A percentile compares a stretch with the other conserved stretches of the same genome.
These are phyloP conservation scores for Penstemon davidsonii DNA, from an alignment of 257 asterid genomes.

Conservation along the genomic window DNA sequence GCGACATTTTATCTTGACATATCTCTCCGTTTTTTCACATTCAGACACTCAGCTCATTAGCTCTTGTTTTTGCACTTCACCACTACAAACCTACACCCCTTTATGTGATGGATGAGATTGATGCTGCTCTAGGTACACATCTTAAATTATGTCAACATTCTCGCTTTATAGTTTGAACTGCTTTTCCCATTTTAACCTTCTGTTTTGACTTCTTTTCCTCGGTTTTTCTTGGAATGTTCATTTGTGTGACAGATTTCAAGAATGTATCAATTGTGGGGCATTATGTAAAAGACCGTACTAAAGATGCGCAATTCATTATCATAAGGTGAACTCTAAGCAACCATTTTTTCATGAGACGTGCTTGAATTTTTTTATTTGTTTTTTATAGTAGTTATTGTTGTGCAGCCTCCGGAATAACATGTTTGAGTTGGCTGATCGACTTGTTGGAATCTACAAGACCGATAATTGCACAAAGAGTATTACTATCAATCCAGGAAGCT, in stretches of 20 bases:
- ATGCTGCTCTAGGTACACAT: constrained; percentile 85
- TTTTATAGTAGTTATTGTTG: constrained; percentile 8
- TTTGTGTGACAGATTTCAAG: constrained; percentile 68
- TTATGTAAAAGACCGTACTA: constrained; percentile 96
- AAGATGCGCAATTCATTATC: constrained; percentile 96
- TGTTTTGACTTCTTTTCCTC: not conserved
- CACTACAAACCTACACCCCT: constrained; percentile 99
- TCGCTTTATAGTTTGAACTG: not conserved
- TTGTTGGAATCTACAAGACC: constrained; percentile 92
- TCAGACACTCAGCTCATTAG: constrained; percentile 96
- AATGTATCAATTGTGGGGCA: constrained; percentile 98
- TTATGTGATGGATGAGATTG: constrained; percentile 96
- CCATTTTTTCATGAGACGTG: not conserved
- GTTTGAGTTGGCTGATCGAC: constrained; percentile 95
- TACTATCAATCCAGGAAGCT: constrained; percentile 91
- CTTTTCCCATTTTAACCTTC: constrained; percentile 2
- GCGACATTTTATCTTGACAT: not conserved
- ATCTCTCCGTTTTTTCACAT: not conserved
- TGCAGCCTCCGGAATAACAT: constrained; percentile 92
- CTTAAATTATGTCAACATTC: not conserved
- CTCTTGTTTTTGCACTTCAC: constrained; percentile 98
- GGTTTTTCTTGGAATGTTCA: not conserved
- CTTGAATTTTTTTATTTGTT: not conserved
- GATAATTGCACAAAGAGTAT: constrained; percentile 96
- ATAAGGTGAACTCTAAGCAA: constrained; percentile 54